Percentiles rank a stretch among this genome's conserved stretches.
phyloP scores from a whole-genome alignment of 495 filamentous ascomycete genomes.

The Aspergillus kassunensis region DNA sequence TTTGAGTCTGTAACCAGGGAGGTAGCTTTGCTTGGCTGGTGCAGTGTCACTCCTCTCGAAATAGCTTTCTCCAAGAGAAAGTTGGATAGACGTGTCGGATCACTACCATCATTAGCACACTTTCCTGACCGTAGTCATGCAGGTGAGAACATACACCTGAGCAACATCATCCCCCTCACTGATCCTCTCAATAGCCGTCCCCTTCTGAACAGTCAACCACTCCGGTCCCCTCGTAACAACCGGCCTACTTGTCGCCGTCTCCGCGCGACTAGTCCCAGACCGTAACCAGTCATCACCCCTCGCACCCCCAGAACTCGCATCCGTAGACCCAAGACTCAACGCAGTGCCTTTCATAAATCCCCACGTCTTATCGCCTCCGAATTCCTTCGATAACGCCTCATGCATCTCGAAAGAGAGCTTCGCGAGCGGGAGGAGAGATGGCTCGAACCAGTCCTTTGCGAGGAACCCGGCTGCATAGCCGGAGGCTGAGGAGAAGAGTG shows the following conservation, averaged over 20 bases:
- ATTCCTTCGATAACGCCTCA: slow-evolving; percentile 53
- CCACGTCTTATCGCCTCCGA: slow-evolving; percentile 61
- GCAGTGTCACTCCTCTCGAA: slow-evolving; percentile 59
- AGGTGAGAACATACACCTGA: slow-evolving; percentile 50
- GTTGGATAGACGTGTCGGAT: slow-evolving; percentile 58
- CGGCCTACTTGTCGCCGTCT: slow-evolving; percentile 39
- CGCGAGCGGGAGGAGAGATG: slow-evolving; percentile 52
- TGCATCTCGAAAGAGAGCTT: slow-evolving; percentile 68
- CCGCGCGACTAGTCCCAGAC: slow-evolving; percentile 59
- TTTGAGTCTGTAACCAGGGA: slow-evolving; percentile 48
- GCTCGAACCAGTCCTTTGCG: slow-evolving; percentile 67
- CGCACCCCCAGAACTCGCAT: slow-evolving; percentile 26
- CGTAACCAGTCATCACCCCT: slow-evolving; percentile 60
- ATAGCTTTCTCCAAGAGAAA: slow-evolving; percentile 58
- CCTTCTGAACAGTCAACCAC: slow-evolving; percentile 57
- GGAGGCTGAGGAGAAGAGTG: slow-evolving; percentile 68
- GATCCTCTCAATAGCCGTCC: slow-evolving; percentile 56
- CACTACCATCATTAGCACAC: slow-evolving; percentile 27
- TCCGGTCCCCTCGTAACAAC: slow-evolving; percentile 24
- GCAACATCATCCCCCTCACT: slow-evolving; percentile 59
- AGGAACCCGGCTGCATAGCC: slow-evolving; percentile 73
- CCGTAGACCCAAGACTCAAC: slow-evolving; percentile 44
- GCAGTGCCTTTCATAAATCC: slow-evolving; percentile 63
- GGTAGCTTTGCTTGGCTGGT: slow-evolving; percentile 57
- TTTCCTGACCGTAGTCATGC: too few species aligned